A percentile compares a stretch with the other conserved stretches of the same genome.
These are phyloP conservation scores for Mrakia frigida DNA, from an alignment of 768 basidiomycete genomes.

Conservation along the genomic window DNA sequence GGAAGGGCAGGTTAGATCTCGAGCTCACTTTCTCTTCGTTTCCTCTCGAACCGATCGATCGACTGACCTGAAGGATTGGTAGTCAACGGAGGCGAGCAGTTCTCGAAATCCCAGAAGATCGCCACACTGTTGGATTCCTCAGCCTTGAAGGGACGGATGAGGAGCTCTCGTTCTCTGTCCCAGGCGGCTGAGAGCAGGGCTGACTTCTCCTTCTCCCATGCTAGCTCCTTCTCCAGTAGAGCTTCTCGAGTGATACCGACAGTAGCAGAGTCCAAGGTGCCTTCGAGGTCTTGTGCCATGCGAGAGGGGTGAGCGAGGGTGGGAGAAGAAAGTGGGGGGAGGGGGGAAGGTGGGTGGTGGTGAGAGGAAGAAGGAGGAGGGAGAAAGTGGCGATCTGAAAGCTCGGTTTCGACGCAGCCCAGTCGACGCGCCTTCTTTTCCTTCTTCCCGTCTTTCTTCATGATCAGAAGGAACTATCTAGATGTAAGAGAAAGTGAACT, in stretches of 20 bases:
- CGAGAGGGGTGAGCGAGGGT: background rate
- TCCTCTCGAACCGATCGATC: background rate
- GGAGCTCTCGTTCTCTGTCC: slow-evolving; percentile 19
- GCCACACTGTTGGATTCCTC: background rate
- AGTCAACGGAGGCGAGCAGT: slow-evolving; percentile 21
- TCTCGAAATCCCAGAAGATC: slow-evolving; percentile 27
- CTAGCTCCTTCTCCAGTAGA: slow-evolving; percentile 21
- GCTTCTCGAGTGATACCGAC: background rate
- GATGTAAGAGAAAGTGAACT: no score
- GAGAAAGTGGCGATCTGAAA: background rate
- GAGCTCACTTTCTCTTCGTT: background rate
- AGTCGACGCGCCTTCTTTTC: no score
- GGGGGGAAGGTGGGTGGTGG: background rate
- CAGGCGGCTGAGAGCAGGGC: slow-evolving; percentile 1
- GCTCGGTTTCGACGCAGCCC: no score
- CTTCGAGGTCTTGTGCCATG: slow-evolving; percentile 2
- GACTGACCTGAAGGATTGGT: slow-evolving; percentile 17
- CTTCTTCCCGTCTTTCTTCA: no score
- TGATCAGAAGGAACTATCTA: no score
- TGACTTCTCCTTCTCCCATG: background rate
- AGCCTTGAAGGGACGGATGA: slow-evolving; percentile 1
- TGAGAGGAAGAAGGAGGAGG: background rate
- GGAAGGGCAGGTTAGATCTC: background rate
- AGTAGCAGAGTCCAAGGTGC: background rate
- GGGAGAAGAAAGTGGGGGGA: background rate